These are phyloP conservation scores for Sporisorium graminicola DNA, from an alignment of 1,284 basidiomycete species.

Conservation along the genomic window DNA sequence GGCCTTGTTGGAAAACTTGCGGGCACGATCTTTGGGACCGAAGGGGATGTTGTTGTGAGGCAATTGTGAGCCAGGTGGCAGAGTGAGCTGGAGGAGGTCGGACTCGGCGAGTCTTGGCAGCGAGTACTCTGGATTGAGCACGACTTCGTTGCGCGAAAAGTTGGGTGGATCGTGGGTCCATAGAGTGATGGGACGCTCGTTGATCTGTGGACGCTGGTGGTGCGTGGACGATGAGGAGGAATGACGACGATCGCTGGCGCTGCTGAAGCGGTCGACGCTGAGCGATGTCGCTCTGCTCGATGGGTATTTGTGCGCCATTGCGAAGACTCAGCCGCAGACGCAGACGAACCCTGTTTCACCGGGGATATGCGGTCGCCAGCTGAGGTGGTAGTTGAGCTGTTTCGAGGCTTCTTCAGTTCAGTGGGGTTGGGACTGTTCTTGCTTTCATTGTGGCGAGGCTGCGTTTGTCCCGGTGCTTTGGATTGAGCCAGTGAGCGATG, in stretches of 20 bases:
- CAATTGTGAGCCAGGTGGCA: conserved; percentile 24
- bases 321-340: neutral
- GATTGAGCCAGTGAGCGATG: neutral
- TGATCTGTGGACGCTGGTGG: conserved; percentile 47
- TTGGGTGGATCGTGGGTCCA: conserved; percentile 68
- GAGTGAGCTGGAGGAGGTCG: conserved; percentile 61
- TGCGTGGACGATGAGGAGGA: conserved; percentile 42
- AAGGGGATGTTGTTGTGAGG: conserved; percentile 35
- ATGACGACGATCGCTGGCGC: conserved; percentile 38
- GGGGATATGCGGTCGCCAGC: neutral
- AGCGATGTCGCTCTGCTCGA: conserved; percentile 45
- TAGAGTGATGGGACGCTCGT: conserved; percentile 50
- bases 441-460: neutral
- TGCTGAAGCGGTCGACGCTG: conserved; percentile 51
- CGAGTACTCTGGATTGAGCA: conserved; percentile 62
- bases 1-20: conserved; percentile 30
- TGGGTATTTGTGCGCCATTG: conserved; percentile 19
- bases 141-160: conserved; percentile 64
- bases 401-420: neutral
- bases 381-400: neutral
- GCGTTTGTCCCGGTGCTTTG: neutral
- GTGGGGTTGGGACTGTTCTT: neutral
- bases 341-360: neutral
- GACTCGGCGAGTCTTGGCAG: conserved; percentile 57
- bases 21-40: conserved; percentile 33